Evolutionary conservation across 179 eudicot species (phyloP).

Genomic region (Beta macrorhiza): DNA sequence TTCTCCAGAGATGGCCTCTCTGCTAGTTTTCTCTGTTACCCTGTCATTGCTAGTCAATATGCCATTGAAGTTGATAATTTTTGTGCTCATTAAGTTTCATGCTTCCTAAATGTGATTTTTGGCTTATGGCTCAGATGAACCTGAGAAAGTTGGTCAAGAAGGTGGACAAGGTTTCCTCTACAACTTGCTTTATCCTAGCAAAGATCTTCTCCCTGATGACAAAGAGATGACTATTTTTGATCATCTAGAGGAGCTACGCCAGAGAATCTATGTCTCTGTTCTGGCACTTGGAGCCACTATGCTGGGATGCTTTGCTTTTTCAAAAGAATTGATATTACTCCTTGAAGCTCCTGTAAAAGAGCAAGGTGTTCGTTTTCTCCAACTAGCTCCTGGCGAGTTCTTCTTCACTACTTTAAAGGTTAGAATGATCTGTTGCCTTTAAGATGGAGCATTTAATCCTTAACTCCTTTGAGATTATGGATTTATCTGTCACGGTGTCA

Average conservation of each 20-base stretch:
- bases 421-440: constrained; percentile 17
- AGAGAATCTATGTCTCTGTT: constrained; percentile 76
- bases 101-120: background rate
- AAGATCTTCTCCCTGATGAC: constrained; percentile 93
- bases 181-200: constrained; percentile 79
- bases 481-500: background rate
- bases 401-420: constrained; percentile 96
- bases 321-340: constrained; percentile 75
- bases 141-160: constrained; percentile 36
- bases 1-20: too few species aligned
- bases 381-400: constrained; percentile 95
- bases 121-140: constrained; percentile 37
- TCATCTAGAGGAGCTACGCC: constrained; percentile 92
- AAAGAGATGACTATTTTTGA: constrained; percentile 89
- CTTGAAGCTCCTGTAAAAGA: constrained; percentile 87
- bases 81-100: background rate
- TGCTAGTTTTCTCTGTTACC: too few species aligned
- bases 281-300: constrained; percentile 91
- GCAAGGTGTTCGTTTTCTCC: constrained; percentile 93
- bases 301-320: constrained; percentile 83
- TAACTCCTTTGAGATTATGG: background rate
- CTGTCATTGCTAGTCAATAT: background rate
- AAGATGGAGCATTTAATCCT: background rate
- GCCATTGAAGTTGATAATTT: background rate
- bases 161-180: constrained; percentile 49